These are phyloP conservation scores for Aspergillus taichungensis DNA, from an alignment of 495 filamentous ascomycete genomes.

Conservation along the genomic window DNA sequence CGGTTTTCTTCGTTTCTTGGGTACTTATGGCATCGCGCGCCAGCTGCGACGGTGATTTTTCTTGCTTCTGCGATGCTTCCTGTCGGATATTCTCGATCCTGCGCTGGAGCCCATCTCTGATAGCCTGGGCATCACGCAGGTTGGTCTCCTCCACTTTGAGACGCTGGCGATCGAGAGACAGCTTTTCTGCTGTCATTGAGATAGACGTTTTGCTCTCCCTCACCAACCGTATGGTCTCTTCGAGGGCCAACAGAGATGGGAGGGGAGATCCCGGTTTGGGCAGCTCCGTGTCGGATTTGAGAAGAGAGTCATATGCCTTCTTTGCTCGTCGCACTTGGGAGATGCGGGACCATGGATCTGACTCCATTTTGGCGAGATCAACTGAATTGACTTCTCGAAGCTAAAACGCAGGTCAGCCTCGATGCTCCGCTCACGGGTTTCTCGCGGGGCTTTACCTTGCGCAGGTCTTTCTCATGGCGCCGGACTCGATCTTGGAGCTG, in stretches of 20 bases:
- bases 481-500: conserved; percentile 56
- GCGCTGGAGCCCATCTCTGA: conserved; percentile 45
- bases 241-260: conserved; percentile 61
- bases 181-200: conserved; percentile 39
- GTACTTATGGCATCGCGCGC: conserved; percentile 50
- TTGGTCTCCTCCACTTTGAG: conserved; percentile 52
- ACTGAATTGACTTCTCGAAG: conserved; percentile 34
- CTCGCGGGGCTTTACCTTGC: conserved; percentile 27
- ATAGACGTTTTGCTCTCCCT: conserved; percentile 54
- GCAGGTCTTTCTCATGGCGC: conserved; percentile 55
- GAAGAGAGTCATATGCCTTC: conserved; percentile 53
- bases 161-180: conserved; percentile 44
- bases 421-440: conserved; percentile 4
- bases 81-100: conserved; percentile 49
- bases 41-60: conserved; percentile 50
- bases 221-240: conserved; percentile 53
- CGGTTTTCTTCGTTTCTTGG: conserved; percentile 46
- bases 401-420: conserved; percentile 20
- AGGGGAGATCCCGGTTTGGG: conserved; percentile 58
- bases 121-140: conserved; percentile 48
- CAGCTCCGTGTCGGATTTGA: conserved; percentile 51
- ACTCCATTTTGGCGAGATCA: conserved; percentile 29
- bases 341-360: conserved; percentile 39
- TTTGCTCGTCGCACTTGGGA: conserved; percentile 49
- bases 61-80: conserved; percentile 41